Conservation (phyloP, 2,329 filamentous ascomycete genomes). For the Fusarium agapanthi region DNA sequence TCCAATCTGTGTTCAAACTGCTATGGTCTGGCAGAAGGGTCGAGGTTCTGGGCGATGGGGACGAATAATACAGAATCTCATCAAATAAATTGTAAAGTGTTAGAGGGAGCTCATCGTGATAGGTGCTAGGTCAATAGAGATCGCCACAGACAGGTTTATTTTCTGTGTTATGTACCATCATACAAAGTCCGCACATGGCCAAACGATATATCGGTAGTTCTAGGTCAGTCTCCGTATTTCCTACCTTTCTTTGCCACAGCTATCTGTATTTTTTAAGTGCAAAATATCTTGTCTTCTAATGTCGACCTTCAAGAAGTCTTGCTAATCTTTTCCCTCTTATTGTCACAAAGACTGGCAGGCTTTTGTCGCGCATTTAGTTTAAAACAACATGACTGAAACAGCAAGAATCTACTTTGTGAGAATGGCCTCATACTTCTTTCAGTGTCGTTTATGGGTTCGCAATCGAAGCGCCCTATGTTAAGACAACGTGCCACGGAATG, state of each 20-base stretch:
- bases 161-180: background rate
- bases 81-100: background rate
- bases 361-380: background rate
- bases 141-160: background rate
- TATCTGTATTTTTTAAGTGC: background rate
- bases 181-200: background rate
- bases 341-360: background rate
- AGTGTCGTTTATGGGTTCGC: background rate
- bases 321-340: background rate
- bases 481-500: background rate
- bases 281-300: background rate
- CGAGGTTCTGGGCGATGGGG: too few species aligned
- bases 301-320: background rate
- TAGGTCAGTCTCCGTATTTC: background rate
- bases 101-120: background rate
- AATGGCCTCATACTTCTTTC: background rate
- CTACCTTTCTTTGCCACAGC: background rate
- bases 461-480: background rate
- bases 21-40: too few species aligned
- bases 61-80: background rate
- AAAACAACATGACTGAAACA: background rate
- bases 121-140: background rate
- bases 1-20: too few species aligned
- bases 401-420: background rate
- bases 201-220: background rate